Conservation (phyloP, 257 asterid genomes). For the Apocynum venetum region DNA sequence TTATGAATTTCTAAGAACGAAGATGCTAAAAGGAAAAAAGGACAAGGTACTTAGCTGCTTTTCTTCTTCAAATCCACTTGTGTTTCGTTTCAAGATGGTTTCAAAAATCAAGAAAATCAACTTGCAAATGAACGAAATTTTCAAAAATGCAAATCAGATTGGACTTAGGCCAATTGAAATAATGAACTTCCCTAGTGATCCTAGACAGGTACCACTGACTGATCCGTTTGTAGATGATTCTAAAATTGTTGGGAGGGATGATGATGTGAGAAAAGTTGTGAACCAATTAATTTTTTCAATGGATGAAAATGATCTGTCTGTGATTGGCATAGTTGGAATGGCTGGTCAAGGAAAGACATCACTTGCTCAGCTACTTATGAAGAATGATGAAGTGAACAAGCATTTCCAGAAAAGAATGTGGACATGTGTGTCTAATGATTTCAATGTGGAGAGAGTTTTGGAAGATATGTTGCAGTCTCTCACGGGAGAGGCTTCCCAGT, state of each 20-base stretch:
- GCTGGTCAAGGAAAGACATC: too few relatives aligned
- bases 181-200: neutral
- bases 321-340: too few relatives aligned
- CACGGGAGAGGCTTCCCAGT: neutral
- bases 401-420: neutral
- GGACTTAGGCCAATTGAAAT: neutral
- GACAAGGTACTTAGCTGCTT: neutral
- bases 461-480: neutral
- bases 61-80: neutral
- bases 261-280: neutral
- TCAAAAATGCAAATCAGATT: neutral
- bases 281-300: neutral
- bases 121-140: neutral
- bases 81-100: neutral
- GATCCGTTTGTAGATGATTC: neutral
- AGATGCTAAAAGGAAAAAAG: neutral
- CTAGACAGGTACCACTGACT: neutral
- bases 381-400: neutral
- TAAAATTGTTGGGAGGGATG: constrained; percentile 5
- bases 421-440: too few relatives aligned
- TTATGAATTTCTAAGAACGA: neutral
- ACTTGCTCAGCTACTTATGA: too few relatives aligned
- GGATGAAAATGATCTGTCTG: neutral
- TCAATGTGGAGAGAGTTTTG: too few relatives aligned
- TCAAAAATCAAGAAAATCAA: neutral